Conservation (phyloP, 202 grass and related monocot species). For the Saccharum hybrid region DNA sequence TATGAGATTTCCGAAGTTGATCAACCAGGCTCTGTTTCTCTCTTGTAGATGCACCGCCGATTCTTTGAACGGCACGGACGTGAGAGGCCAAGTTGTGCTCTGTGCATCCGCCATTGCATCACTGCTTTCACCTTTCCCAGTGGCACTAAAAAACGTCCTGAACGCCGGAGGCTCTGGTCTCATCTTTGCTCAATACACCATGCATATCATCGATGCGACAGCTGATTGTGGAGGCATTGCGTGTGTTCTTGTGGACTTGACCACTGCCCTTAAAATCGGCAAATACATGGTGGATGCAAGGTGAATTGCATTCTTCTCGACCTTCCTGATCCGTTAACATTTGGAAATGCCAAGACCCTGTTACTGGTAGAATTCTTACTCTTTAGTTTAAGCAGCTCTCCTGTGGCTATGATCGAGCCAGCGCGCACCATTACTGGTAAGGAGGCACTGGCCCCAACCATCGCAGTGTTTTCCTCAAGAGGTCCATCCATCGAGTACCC, state of each 20-base stretch:
- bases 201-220: not conserved
- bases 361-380: not conserved
- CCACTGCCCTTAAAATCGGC: not conserved
- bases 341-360: not conserved
- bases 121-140: not conserved
- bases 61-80: not conserved
- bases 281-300: not conserved
- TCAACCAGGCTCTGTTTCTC: not conserved
- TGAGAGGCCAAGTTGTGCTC: not conserved
- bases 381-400: constrained; percentile 2
- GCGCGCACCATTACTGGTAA: constrained; percentile 27
- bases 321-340: not conserved
- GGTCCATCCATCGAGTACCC: constrained; percentile 41
- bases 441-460: constrained; percentile 25
- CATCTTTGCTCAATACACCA: not conserved
- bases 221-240: not conserved
- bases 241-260: not conserved
- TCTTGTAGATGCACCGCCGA: not conserved
- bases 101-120: not conserved
- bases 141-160: not conserved
- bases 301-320: not conserved
- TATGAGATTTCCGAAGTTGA: not conserved
- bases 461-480: constrained; percentile 49
- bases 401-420: constrained; percentile 27
- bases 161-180: not conserved